phyloP scores from a whole-genome alignment of 179 eudicot species.

The Heliamphora pulchella region DNA sequence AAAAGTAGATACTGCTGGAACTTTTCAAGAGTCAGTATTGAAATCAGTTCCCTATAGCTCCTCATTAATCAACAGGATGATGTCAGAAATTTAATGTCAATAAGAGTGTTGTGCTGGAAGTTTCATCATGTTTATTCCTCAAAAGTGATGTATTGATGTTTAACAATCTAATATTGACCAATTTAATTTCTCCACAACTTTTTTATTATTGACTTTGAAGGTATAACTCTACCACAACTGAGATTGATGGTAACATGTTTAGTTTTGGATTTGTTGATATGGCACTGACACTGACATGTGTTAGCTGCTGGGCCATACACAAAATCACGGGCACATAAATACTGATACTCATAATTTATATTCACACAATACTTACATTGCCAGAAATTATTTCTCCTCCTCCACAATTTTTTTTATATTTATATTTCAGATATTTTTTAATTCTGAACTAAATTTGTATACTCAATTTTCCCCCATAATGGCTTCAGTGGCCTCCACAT shows the following conservation, averaged over 20 bases:
- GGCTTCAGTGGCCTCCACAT: no score
- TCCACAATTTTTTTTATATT: no score
- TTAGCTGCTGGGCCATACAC: no score
- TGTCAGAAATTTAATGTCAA: background rate
- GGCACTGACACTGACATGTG: background rate
- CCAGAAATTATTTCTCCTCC: background rate
- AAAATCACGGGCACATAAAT: background rate
- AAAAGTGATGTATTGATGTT: no score
- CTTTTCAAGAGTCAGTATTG: background rate
- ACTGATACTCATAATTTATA: no score
- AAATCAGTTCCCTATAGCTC: background rate
- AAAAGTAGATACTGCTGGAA: background rate
- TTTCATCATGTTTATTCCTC: background rate
- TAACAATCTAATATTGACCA: background rate
- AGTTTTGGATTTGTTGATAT: background rate
- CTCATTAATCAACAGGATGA: background rate
- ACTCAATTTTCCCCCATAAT: no score
- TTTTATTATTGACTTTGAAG: background rate
- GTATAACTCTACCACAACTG: background rate
- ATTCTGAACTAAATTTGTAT: no score
- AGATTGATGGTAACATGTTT: background rate
- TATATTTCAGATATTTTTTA: no score
- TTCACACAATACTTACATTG: no score
- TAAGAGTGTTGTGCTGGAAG: background rate
- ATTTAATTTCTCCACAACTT: background rate